Conservation (phyloP, 2,329 filamentous ascomycete genomes). For the Colletotrichum ledebouriae region DNA sequence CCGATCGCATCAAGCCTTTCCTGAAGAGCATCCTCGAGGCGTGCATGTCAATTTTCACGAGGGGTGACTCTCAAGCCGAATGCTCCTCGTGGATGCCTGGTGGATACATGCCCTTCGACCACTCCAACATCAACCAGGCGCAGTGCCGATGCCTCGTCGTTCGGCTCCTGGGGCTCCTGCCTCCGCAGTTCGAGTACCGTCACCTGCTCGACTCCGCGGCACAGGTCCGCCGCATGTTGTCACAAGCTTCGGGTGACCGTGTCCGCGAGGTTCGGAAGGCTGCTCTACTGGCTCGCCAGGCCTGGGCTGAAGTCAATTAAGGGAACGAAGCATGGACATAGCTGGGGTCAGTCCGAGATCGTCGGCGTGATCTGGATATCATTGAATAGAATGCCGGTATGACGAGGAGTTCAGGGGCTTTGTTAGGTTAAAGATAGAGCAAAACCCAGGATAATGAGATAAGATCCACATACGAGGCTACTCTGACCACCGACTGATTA, state of each 20-base stretch:
- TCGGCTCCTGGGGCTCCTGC: conserved; percentile 62
- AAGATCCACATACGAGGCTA: background rate
- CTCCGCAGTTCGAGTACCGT: conserved; percentile 62
- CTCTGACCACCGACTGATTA: too few relatives aligned
- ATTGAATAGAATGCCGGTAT: conserved; percentile 16
- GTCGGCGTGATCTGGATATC: conserved; percentile 2
- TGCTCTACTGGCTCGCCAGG: conserved; percentile 62
- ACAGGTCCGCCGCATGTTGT: conserved; percentile 61
- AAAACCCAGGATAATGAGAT: background rate
- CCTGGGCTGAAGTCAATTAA: conserved; percentile 59
- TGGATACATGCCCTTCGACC: conserved; percentile 44
- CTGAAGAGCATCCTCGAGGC: conserved; percentile 63
- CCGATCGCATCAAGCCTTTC: conserved; percentile 61
- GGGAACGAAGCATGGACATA: background rate
- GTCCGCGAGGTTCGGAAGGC: conserved; percentile 65
- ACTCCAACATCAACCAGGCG: conserved; percentile 24
- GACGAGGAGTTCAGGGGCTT: conserved; percentile 27
- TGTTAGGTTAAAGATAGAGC: conserved; percentile 1
- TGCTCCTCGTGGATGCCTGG: conserved; percentile 50
- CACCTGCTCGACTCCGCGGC: conserved; percentile 60
- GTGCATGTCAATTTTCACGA: conserved; percentile 53
- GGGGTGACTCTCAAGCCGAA: conserved; percentile 19
- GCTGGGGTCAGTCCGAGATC: background rate
- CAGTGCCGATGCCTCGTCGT: conserved; percentile 62
- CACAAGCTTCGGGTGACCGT: conserved; percentile 65